phyloP scores from a whole-genome alignment of 176 grass and related monocot species.

The Puya raimondii region DNA sequence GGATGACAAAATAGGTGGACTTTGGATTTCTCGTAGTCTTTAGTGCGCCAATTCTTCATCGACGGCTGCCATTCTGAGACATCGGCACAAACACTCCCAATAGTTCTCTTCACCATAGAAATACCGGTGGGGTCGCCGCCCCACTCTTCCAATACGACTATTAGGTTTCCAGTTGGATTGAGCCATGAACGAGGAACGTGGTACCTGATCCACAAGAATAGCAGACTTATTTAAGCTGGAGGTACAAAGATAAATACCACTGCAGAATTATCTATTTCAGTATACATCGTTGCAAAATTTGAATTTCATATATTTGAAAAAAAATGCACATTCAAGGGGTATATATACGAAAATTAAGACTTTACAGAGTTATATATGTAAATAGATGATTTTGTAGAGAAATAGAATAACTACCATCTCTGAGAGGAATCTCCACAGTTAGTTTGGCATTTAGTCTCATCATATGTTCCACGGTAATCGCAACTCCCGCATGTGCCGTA shows the following conservation, averaged over 20 bases:
- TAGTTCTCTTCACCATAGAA: constrained; percentile 73
- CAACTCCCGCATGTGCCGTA: constrained; percentile 56
- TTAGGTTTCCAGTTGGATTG: constrained; percentile 81
- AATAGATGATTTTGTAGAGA: constrained; percentile 1
- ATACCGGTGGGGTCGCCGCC: constrained; percentile 70
- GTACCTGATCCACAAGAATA: constrained; percentile 46
- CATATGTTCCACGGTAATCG: constrained; percentile 71
- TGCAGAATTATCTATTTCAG: too few relatives aligned
- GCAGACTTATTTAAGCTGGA: too few relatives aligned
- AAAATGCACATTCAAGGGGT: too few relatives aligned
- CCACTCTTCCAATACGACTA: constrained; percentile 94
- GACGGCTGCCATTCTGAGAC: constrained; percentile 93
- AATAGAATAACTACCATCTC: constrained; percentile 49
- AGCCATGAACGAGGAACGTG: constrained; percentile 93
- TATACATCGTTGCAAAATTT: too few relatives aligned
- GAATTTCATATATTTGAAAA: too few relatives aligned
- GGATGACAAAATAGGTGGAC: constrained; percentile 68
- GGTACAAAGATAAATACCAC: too few relatives aligned
- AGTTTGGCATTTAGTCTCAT: constrained; percentile 84
- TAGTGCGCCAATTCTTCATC: constrained; percentile 80
- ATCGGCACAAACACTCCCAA: constrained; percentile 63
- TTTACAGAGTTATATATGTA: too few relatives aligned
- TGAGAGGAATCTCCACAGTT: constrained; percentile 89
- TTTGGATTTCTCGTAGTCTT: constrained; percentile 68
- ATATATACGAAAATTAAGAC: too few relatives aligned